Evolutionary conservation across 495 filamentous ascomycete genomes (phyloP), one percentile per base, ranked within the genome.

Genomic region (Penicillium parvum): DNA sequence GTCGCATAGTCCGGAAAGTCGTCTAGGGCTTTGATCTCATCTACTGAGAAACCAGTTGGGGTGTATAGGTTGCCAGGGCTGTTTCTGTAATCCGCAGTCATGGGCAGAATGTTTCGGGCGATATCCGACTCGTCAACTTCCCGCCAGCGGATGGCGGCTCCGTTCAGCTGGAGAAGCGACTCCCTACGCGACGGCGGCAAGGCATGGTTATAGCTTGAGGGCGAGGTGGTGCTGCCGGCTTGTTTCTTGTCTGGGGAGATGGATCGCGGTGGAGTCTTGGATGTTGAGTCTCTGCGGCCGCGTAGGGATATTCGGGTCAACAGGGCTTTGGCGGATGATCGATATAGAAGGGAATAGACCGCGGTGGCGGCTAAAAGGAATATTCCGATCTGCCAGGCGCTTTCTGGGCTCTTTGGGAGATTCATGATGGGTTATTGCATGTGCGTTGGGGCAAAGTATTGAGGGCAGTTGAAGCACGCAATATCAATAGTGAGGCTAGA

Each of bases 1-100:
- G 69, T 62, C 23, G 86, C 75, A 64, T 96, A 95, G 51, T 94
- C 83, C 1, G 89, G 88, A 48, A 95, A 94, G 46, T 88, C 77
- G 0, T 88, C 89, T 12, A 94, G 66, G 0, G 73, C 75, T 41
- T 80, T 78, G 58, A 95, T 73, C 43, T 95, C 89, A 16, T 75
- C 74, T 2, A 81, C 68, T 3, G 86, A 83, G 43, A 83, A 75
- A 20, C 72, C 78, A 40, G 72, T 83, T 0, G 78, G 68, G 0
- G 78, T 84, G 42, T 74, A 81, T 23, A 56, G 51, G 14, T 61
- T 52, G 33, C 64, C 52, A 32, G 58, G 52, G 48, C 65, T 69
- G 9, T 50, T 50, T 17, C 45, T 44, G 42, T 75, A 78, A 32
- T 76, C 53, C 30, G 55, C 51, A 6, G 61, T 64, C 62, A 74